phyloP scores from a whole-genome alignment of 805 yeast species.

The Wickerhamomyces sydowiorum region DNA sequence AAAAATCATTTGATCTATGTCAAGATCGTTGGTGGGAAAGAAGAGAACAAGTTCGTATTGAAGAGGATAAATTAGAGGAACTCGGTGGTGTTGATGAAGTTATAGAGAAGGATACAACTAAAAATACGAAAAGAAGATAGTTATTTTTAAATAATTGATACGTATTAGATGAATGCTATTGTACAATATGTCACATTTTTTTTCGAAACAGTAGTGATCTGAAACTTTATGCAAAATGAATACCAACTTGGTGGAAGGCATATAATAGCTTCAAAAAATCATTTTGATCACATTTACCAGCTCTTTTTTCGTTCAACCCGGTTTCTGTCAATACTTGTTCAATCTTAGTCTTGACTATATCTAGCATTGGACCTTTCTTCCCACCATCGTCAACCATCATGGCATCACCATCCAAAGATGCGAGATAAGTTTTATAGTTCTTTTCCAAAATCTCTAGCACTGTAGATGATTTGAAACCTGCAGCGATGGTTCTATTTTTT shows the following conservation, averaged over 20 bases:
- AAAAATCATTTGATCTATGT: slow-evolving; percentile 82
- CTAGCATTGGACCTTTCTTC: slow-evolving; percentile 34
- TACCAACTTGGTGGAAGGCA: slow-evolving; percentile 95
- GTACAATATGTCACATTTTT: slow-evolving; percentile 1
- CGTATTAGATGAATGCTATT: not conserved
- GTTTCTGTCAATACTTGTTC: slow-evolving; percentile 73
- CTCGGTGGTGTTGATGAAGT: slow-evolving; percentile 88
- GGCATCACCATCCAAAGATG: slow-evolving; percentile 37
- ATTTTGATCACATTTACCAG: slow-evolving; percentile 92
- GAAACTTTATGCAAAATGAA: slow-evolving; percentile 95
- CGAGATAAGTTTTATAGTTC: slow-evolving; percentile 77
- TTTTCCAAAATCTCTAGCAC: slow-evolving; percentile 78
- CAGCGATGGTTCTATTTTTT: slow-evolving; percentile 87
- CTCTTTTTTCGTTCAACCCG: slow-evolving; percentile 77
- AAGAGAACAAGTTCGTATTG: slow-evolving; percentile 82
- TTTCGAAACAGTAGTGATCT: slow-evolving; percentile 28
- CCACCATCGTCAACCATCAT: slow-evolving; percentile 34
- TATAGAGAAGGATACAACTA: slow-evolving; percentile 61
- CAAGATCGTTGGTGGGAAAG: slow-evolving; percentile 99
- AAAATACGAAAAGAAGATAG: slow-evolving; percentile 49
- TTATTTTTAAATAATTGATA: not conserved
- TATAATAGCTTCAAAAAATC: slow-evolving; percentile 82
- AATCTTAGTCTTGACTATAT: slow-evolving; percentile 60
- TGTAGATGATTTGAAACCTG: slow-evolving; percentile 83
- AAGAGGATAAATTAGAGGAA: slow-evolving; percentile 87